Evolutionary conservation across 441 rosid genomes (phyloP).

Genomic region (Dalechampia spathulata): DNA sequence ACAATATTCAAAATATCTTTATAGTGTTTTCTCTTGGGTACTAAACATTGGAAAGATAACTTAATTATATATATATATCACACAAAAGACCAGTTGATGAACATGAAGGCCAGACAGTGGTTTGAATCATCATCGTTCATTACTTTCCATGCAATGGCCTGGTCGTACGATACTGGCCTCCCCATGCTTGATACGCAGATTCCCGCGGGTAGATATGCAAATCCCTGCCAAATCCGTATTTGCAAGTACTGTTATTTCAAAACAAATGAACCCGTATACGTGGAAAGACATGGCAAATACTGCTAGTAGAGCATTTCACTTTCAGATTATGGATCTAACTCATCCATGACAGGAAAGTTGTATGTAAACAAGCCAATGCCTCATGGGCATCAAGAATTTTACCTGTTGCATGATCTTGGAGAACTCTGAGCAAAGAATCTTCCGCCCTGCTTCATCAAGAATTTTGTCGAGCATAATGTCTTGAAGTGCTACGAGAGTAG

Average conservation of each 20-base stretch:
- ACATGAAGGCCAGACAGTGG: constrained; percentile 81
- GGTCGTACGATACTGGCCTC: constrained; percentile 71
- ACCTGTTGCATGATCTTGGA: constrained; percentile 94
- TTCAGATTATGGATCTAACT: no score
- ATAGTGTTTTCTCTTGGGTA: no score
- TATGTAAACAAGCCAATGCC: neutral
- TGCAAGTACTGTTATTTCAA: neutral
- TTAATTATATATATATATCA: constrained; percentile 30
- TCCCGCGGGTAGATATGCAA: constrained; percentile 63
- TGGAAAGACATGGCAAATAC: no score
- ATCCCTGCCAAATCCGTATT: constrained; percentile 42
- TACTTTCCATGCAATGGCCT: constrained; percentile 79
- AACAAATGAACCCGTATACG: no score
- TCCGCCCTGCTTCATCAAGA: constrained; percentile 70
- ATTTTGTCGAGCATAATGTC: constrained; percentile 92
- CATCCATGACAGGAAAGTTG: no score
- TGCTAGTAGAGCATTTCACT: no score
- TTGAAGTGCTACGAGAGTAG: constrained; percentile 86
- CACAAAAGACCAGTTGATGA: constrained; percentile 81
- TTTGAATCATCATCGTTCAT: constrained; percentile 61
- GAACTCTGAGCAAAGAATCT: constrained; percentile 72
- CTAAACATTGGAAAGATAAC: no score
- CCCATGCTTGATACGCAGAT: constrained; percentile 84
- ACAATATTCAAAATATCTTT: no score
- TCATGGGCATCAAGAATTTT: neutral